Evolutionary conservation across 306 rosid species (phyloP).

Genomic region (Trifolium pratense): DNA sequence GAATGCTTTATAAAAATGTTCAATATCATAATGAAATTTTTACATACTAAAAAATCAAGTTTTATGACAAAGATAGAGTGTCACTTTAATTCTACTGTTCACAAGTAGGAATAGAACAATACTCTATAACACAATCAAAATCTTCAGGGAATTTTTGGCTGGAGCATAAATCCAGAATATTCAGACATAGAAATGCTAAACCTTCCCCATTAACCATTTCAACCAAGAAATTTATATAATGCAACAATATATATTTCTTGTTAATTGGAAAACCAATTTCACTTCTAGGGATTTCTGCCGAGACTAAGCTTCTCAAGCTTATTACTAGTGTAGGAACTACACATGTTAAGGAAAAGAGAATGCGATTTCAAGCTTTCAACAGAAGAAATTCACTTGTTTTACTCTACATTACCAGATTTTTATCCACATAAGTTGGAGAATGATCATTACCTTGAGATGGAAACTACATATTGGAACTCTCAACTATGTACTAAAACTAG

Average conservation of each 20-base stretch:
- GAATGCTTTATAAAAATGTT: background rate
- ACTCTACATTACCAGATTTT: conserved; percentile 6
- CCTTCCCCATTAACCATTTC: conserved; percentile 18
- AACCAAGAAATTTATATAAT: conserved; percentile 20
- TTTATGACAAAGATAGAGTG: conserved; percentile 17
- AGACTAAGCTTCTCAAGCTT: conserved; percentile 14
- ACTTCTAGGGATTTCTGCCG: conserved; percentile 5
- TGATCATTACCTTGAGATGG: background rate
- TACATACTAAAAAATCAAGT: background rate
- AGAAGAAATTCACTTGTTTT: conserved; percentile 18
- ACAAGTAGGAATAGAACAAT: conserved; percentile 13
- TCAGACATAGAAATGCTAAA: conserved; percentile 3
- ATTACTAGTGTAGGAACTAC: background rate
- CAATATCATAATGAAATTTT: conserved; percentile 7
- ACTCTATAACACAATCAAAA: background rate
- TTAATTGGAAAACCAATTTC: conserved; percentile 26
- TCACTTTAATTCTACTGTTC: conserved; percentile 25
- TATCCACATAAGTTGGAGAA: conserved; percentile 26
- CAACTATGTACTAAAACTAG: conserved; percentile 25
- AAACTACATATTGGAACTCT: conserved; percentile 17
- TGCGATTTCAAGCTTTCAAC: conserved; percentile 33
- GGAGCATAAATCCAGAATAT: conserved; percentile 24
- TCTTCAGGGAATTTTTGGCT: conserved; percentile 8
- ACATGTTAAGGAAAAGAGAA: background rate
- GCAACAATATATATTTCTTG: conserved; percentile 10